Percentiles rank a stretch among this genome's conserved stretches.
These are phyloP conservation scores for Eleusine indica DNA, from an alignment of 176 grass and related monocot species.

Conservation along the genomic window DNA sequence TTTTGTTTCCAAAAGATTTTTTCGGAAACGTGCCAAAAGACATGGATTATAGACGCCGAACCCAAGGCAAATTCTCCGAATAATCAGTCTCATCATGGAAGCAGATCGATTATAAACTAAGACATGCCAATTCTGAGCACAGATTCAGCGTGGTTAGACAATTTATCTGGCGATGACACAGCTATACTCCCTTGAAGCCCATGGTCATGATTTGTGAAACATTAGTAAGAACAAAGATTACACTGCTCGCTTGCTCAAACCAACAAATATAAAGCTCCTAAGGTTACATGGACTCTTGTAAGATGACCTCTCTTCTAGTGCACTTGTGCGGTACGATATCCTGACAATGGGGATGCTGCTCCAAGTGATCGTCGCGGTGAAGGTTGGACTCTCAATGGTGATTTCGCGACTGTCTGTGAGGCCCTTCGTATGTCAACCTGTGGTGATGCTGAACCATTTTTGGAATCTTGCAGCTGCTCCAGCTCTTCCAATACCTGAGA, in stretches of 20 bases:
- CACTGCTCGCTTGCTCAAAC: slow-evolving; percentile 3
- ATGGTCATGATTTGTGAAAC: slow-evolving; percentile 15
- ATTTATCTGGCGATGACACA: slow-evolving; percentile 6
- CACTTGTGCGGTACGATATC: slow-evolving; percentile 48
- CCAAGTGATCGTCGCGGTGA: slow-evolving; percentile 48
- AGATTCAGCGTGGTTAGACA: slow-evolving; percentile 6
- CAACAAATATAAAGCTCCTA: slow-evolving; percentile 54
- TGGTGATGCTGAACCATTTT: slow-evolving; percentile 31
- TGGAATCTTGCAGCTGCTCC: slow-evolving; percentile 70
- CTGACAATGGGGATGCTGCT: slow-evolving; percentile 50
- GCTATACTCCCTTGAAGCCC: neutral
- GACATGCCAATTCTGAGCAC: neutral
- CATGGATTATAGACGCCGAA: neutral
- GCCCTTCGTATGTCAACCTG: slow-evolving; percentile 39
- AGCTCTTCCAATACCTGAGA: slow-evolving; percentile 66
- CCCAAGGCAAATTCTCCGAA: neutral
- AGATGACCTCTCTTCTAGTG: slow-evolving; percentile 37
- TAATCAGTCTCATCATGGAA: neutral
- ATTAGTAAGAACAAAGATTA: slow-evolving; percentile 36
- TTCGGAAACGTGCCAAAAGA: neutral
- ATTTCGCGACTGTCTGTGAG: slow-evolving; percentile 47
- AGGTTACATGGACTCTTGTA: slow-evolving; percentile 3
- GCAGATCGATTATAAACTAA: neutral
- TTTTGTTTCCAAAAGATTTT: neutral
- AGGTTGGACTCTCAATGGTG: slow-evolving; percentile 51